phyloP scores from a whole-genome alignment of 2,329 filamentous ascomycete genomes.

The Macrophomina pseudophaseolina region DNA sequence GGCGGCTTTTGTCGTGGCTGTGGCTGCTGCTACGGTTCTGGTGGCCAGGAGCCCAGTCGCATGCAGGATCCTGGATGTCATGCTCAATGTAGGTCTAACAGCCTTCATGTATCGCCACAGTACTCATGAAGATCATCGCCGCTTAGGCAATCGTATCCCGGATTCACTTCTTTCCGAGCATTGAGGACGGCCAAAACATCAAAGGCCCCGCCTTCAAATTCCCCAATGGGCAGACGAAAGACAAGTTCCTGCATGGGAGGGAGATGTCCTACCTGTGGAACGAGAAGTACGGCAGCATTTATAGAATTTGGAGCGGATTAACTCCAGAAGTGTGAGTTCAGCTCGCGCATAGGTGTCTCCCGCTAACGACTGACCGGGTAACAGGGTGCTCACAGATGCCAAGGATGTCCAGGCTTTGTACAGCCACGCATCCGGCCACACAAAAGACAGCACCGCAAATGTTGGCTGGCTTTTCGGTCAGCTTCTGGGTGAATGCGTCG shows the following conservation, averaged over 20 bases:
- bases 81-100: conserved; percentile 4
- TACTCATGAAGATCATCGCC: not conserved
- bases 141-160: not conserved
- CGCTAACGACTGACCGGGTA: not conserved
- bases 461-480: conserved; percentile 25
- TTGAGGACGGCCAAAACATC: conserved; percentile 20
- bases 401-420: conserved; percentile 23
- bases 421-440: conserved; percentile 18
- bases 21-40: not conserved
- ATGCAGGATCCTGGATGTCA: not conserved
- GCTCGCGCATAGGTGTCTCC: no score
- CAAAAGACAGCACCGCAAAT: conserved; percentile 14
- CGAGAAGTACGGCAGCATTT: conserved; percentile 21
- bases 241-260: conserved; percentile 25
- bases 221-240: conserved; percentile 23
- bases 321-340: conserved; percentile 24
- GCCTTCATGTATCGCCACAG: not conserved
- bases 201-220: conserved; percentile 20
- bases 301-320: conserved; percentile 23
- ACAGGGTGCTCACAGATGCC: conserved; percentile 19
- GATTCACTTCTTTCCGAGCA: not conserved
- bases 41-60: not conserved
- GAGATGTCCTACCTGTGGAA: conserved; percentile 14
- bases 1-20: not conserved
- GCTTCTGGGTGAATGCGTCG: conserved; percentile 23